Base-by-base conservation (phyloP, 2,329 filamentous ascomycete genomes). In the Apiospora kogelbergensis region DNA sequence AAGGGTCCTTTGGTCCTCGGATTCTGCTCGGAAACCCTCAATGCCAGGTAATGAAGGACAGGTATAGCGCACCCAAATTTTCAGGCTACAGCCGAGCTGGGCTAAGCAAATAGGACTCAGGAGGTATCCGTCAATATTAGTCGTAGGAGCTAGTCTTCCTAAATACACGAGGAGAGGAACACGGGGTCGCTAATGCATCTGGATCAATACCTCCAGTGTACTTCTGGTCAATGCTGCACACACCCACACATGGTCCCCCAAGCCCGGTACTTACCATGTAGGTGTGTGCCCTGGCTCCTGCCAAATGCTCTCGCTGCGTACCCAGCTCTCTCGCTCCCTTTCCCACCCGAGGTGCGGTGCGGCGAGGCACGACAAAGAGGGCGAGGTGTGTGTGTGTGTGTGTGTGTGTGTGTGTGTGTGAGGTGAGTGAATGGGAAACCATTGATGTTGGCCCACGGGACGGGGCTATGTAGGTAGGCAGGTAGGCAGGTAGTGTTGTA, bases 91-190 rank as follows among this genome's bases (percentile, higher is more conserved):
- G 53, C 26, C 53, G 9, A 60, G 17, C 26, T 37, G 53, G 26
- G 30, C 53, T 37, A 26, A 22, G 53, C 26, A 60, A 37, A 60
- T 37, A 60, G 53, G 26, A 57, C 48, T 57, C 48, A 57, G 48
- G 53, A 60, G 53, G 53, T 37, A n/a, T 60, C 53, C 53, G 53
- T 37, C 53, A 60, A 60, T 60, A 60, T 37, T 60, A 60, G 53
- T 37, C 37, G 53, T 37, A 37, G 53, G 53, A 37, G 53, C 53
- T 60, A 60, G 53, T n/a, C 53, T 30, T 37, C 53, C 53, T 60
- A 60, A 37, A 37, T 60, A 60, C 53, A 60, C 30, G 53, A 60
- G 33, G 53, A 30, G 53, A 60, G 53, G 30, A 60, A 60, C 53
- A 60, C 53, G 53, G 53, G 53, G 53, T 60, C 53, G 30, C 53